These are phyloP conservation scores for Starmerella etchellsii DNA, from an alignment of 805 yeast species.

Conservation along the genomic window DNA sequence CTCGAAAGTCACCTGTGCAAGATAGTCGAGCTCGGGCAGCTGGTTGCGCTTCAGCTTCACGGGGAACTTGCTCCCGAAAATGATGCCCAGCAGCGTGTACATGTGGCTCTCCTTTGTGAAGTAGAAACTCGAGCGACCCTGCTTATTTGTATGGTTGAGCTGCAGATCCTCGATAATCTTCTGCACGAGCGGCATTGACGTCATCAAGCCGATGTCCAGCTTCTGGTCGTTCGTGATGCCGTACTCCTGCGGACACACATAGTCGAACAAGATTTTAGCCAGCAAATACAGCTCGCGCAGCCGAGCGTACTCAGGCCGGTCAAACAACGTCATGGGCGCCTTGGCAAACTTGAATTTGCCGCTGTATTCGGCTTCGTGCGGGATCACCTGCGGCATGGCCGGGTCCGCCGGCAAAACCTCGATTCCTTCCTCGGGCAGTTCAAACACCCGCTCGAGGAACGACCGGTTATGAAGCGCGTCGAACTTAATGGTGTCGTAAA, in stretches of 20 bases:
- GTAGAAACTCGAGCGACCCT: conserved; percentile 80
- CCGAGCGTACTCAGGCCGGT: conserved; percentile 63
- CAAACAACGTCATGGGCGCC: conserved; percentile 41
- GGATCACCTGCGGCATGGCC: conserved; percentile 22
- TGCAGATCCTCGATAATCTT: conserved; percentile 73
- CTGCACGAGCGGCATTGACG: conserved; percentile 85
- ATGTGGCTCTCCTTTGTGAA: conserved; percentile 97
- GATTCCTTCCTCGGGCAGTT: conserved; percentile 25
- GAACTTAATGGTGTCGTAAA: conserved; percentile 96
- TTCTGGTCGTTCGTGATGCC: conserved; percentile 94
- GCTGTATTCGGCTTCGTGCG: conserved; percentile 24
- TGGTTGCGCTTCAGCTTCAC: conserved; percentile 91
- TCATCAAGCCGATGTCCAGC: conserved; percentile 85
- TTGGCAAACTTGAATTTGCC: conserved; percentile 25
- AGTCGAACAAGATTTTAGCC: conserved; percentile 88
- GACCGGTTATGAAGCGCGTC: conserved; percentile 93
- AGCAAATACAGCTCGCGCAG: conserved; percentile 78
- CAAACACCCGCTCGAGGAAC: conserved; percentile 70
- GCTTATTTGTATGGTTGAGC: conserved; percentile 60
- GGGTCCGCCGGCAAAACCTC: conserved; percentile 33
- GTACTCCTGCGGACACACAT: conserved; percentile 96
- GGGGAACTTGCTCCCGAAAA: conserved; percentile 88
- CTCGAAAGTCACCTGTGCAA: conserved; percentile 90
- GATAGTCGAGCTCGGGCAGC: conserved; percentile 86
- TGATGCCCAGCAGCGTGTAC: conserved; percentile 78